Percentiles rank a stretch among this genome's conserved stretches.
Evolutionary conservation across 805 yeast species (phyloP).

Genomic region (Candida schatavii): DNA sequence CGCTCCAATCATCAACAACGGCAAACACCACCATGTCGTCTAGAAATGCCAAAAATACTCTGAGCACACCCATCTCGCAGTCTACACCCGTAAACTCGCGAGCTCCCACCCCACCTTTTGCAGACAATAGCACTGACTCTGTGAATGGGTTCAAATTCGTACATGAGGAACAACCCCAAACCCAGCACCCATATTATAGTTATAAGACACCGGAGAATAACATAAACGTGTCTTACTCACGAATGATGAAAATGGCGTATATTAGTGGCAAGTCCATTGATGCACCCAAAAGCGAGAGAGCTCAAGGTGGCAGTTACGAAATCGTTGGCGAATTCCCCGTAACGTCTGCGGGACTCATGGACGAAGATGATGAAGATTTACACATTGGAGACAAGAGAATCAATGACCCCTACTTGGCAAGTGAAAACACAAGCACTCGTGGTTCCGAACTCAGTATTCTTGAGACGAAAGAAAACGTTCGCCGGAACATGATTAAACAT

Average conservation of each 20-base stretch:
- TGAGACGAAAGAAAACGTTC: neutral
- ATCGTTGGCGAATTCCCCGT: conserved; percentile 32
- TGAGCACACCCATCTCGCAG: conserved; percentile 39
- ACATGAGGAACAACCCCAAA: conserved; percentile 14
- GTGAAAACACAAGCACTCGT: neutral
- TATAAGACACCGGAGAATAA: conserved; percentile 16
- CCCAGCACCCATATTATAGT: conserved; percentile 13
- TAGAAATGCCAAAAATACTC: conserved; percentile 1
- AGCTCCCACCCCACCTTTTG: conserved; percentile 28
- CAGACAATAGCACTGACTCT: conserved; percentile 24
- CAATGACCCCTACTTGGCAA: conserved; percentile 27
- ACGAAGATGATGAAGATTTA: conserved; percentile 28
- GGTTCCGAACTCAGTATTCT: neutral
- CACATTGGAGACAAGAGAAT: conserved; percentile 40
- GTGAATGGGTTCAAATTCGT: conserved; percentile 45
- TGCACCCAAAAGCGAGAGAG: neutral
- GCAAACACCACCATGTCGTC: conserved; percentile 1
- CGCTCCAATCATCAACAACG: conserved; percentile 1
- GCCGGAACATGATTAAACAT: conserved; percentile 5
- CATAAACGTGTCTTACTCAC: conserved; percentile 12
- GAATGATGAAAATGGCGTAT: conserved; percentile 25
- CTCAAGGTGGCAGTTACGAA: conserved; percentile 11
- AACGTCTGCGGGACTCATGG: conserved; percentile 30
- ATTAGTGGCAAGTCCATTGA: conserved; percentile 10
- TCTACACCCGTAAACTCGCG: conserved; percentile 43